Conservation (phyloP, 768 basidiomycete species). For the Filobasidium floriforme region DNA sequence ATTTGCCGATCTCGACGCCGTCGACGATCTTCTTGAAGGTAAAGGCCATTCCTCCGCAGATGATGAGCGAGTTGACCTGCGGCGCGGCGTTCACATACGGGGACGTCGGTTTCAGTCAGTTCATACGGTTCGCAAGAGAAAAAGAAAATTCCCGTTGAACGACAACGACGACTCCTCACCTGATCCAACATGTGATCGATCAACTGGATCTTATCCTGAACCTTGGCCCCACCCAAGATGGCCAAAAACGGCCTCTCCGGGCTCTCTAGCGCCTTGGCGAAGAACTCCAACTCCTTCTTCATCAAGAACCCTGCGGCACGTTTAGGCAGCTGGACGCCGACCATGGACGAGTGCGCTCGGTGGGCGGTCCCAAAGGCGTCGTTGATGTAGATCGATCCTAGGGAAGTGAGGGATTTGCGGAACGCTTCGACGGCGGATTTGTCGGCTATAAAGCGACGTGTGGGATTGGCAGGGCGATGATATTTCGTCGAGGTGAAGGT, state of each 20-base stretch:
- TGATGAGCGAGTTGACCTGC: constrained; percentile 88
- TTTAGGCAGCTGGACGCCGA: constrained; percentile 84
- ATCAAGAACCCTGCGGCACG: constrained; percentile 92
- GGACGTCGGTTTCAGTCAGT: no score
- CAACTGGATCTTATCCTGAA: constrained; percentile 96
- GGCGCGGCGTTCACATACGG: no score
- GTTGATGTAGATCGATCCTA: constrained; percentile 96
- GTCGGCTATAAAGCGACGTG: constrained; percentile 51
- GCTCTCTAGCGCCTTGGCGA: constrained; percentile 91
- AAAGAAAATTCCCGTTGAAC: no score
- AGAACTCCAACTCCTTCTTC: constrained; percentile 98
- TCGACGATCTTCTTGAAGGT: constrained; percentile 96
- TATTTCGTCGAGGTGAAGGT: no score
- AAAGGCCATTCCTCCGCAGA: constrained; percentile 98
- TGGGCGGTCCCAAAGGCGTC: constrained; percentile 99
- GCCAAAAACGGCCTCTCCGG: constrained; percentile 95
- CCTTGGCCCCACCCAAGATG: constrained; percentile 96
- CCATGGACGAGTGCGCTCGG: constrained; percentile 97
- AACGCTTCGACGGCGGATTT: constrained; percentile 70
- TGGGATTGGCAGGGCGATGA: no score
- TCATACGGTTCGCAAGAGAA: no score
- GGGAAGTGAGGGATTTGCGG: constrained; percentile 74
- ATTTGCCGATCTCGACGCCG: constrained; percentile 77
- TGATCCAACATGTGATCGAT: constrained; percentile 99
- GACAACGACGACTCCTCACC: no score